Conservation (phyloP, 371 early-diverging fungal species). For the Apophysomyces trapeziformis region DNA sequence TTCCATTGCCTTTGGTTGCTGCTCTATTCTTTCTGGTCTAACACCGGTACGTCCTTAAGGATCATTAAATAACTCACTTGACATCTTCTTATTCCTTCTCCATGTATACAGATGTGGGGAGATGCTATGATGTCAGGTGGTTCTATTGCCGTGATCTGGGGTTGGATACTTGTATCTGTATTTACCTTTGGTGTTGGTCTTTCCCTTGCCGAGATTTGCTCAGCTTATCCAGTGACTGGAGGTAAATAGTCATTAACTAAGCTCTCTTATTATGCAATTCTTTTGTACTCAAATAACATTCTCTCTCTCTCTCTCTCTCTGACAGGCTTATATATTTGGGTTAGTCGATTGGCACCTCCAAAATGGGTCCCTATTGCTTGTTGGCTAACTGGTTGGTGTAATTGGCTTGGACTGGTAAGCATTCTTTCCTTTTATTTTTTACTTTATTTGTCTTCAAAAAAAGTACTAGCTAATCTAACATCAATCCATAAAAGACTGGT, state of each 20-base stretch:
- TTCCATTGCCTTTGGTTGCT: slow-evolving; percentile 65
- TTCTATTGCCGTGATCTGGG: slow-evolving; percentile 71
- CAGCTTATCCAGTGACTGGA: slow-evolving; percentile 73
- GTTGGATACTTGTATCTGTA: slow-evolving; percentile 66
- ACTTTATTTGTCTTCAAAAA: not conserved
- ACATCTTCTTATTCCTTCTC: not conserved
- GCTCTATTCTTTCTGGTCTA: slow-evolving; percentile 64
- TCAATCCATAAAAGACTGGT: slow-evolving; percentile 23
- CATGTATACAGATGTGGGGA: slow-evolving; percentile 45
- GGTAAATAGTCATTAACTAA: slow-evolving; percentile 24
- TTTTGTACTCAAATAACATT: not conserved
- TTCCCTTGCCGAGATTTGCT: slow-evolving; percentile 77
- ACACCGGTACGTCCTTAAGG: slow-evolving; percentile 44
- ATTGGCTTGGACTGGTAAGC: slow-evolving; percentile 60
- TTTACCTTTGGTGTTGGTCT: slow-evolving; percentile 69
- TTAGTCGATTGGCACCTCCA: slow-evolving; percentile 57
- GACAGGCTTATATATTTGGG: slow-evolving; percentile 58
- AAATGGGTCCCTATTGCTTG: slow-evolving; percentile 61
- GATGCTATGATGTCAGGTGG: slow-evolving; percentile 70
- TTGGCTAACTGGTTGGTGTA: slow-evolving; percentile 62
- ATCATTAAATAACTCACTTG: not conserved
- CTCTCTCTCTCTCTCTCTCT: not conserved
- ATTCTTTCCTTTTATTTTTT: not conserved
- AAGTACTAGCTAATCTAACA: not conserved
- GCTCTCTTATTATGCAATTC: slow-evolving; percentile 6